A percentile compares a stretch with the other conserved stretches of the same genome.
These are phyloP conservation scores for Aspergillus campestris DNA, from an alignment of 495 filamentous ascomycete genomes.

Conservation along the genomic window DNA sequence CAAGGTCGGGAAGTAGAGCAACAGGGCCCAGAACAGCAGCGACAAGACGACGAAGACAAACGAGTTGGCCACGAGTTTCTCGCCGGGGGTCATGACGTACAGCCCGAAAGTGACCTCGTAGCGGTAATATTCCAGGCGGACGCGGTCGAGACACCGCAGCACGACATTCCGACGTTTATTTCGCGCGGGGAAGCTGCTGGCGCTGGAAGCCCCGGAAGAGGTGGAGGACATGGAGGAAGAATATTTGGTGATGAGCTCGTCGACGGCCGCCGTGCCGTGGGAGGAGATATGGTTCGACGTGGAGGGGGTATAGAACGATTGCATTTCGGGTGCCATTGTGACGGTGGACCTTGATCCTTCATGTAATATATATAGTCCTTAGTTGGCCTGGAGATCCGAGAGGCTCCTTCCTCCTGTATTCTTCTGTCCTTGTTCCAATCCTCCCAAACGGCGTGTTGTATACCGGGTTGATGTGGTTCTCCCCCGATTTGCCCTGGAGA, in stretches of 20 bases:
- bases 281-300: constrained; percentile 24
- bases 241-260: constrained; percentile 31
- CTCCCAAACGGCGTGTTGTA: too few species aligned
- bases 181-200: constrained; percentile 4
- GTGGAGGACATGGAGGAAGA: constrained; percentile 24
- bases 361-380: neutral
- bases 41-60: constrained; percentile 29
- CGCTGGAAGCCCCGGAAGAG: neutral
- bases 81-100: constrained; percentile 64
- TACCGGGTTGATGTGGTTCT: too few species aligned
- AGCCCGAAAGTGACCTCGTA: constrained; percentile 68
- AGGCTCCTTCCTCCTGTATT: neutral
- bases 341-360: neutral
- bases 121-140: constrained; percentile 62
- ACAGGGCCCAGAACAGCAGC: constrained; percentile 30
- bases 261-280: constrained; percentile 26
- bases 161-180: constrained; percentile 18
- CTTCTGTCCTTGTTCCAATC: too few species aligned
- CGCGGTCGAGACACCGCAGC: constrained; percentile 38
- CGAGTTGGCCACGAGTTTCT: constrained; percentile 61
- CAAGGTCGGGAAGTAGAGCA: constrained; percentile 33
- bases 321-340: constrained; percentile 30
- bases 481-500: too few species aligned
- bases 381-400: neutral
- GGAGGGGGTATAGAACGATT: constrained; percentile 30